Conservation (phyloP, 169 alveolate species). For the Ichthyophthirius multifiliis region DNA sequence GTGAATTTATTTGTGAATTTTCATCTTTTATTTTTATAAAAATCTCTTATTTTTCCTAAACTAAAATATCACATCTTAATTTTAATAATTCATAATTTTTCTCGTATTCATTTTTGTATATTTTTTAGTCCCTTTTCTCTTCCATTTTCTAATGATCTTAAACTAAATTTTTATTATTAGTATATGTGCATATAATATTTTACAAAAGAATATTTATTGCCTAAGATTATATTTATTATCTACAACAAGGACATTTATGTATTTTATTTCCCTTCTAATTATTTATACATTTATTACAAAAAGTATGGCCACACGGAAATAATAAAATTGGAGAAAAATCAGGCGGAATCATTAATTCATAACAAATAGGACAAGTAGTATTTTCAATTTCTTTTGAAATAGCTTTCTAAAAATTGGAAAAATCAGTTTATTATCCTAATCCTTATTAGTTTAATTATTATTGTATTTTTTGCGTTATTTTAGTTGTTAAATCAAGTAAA, state of each 20-base stretch:
- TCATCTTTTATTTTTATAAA: background rate
- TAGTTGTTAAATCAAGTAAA: no score
- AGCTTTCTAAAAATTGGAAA: no score
- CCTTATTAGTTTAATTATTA: no score
- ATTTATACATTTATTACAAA: conserved; percentile 56
- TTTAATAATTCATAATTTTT: conserved; percentile 29
- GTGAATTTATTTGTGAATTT: background rate
- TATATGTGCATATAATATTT: conserved; percentile 60
- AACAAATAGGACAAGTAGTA: conserved; percentile 77
- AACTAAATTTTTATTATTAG: conserved; percentile 47
- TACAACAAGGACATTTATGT: conserved; percentile 60
- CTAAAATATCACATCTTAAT: conserved; percentile 50
- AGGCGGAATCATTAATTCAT: conserved; percentile 76
- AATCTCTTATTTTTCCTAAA: conserved; percentile 46
- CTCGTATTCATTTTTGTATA: background rate
- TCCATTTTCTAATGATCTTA: background rate
- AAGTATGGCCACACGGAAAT: conserved; percentile 83
- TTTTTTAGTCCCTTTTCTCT: background rate
- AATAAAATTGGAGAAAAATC: conserved; percentile 64
- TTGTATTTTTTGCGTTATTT: no score
- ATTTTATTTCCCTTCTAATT: conserved; percentile 20
- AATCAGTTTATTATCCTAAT: no score
- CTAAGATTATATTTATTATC: conserved; percentile 48
- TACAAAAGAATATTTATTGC: conserved; percentile 70
- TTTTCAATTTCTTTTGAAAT: conserved; percentile 60